Evolutionary conservation across 148 eudicot genomes (phyloP).

Genomic region (Suaeda aralocaspica): DNA sequence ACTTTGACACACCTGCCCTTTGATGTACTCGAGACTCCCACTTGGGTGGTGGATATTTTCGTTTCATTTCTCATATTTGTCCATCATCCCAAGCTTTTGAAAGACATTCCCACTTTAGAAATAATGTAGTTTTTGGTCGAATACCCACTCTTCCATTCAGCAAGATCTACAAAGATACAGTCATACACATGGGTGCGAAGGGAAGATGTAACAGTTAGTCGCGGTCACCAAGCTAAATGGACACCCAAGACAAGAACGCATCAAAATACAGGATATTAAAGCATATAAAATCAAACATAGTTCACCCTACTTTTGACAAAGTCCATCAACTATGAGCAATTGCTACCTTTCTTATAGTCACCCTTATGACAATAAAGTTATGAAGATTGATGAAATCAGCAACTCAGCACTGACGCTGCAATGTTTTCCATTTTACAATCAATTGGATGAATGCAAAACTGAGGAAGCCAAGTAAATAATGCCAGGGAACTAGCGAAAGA

Average conservation of each 20-base stretch:
- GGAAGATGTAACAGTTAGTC: not conserved
- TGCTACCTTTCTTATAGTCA: too few species aligned
- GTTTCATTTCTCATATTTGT: conserved; percentile 63
- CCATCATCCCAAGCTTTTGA: conserved; percentile 73
- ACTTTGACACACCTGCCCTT: conserved; percentile 78
- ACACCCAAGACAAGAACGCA: not conserved
- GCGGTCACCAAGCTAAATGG: not conserved
- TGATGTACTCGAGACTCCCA: conserved; percentile 75
- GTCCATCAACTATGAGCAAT: too few species aligned
- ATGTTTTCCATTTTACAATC: too few species aligned
- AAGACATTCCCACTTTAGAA: conserved; percentile 70
- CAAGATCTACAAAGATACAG: conserved; percentile 43
- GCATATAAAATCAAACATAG: too few species aligned
- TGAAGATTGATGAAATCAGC: too few species aligned
- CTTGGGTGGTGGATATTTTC: conserved; percentile 80
- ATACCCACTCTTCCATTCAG: conserved; percentile 95
- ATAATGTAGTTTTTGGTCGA: conserved; percentile 57
- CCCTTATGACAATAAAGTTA: too few species aligned
- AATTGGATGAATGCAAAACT: too few species aligned
- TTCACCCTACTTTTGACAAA: too few species aligned
- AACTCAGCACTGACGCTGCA: too few species aligned
- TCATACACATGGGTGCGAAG: not conserved
- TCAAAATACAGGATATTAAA: too few species aligned
- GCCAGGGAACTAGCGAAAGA: too few species aligned
- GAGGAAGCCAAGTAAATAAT: too few species aligned